A percentile compares a stretch with the other conserved stretches of the same genome.
Conservation (phyloP, 2,329 filamentous ascomycete genomes). For the Pyrenophora graminea region DNA sequence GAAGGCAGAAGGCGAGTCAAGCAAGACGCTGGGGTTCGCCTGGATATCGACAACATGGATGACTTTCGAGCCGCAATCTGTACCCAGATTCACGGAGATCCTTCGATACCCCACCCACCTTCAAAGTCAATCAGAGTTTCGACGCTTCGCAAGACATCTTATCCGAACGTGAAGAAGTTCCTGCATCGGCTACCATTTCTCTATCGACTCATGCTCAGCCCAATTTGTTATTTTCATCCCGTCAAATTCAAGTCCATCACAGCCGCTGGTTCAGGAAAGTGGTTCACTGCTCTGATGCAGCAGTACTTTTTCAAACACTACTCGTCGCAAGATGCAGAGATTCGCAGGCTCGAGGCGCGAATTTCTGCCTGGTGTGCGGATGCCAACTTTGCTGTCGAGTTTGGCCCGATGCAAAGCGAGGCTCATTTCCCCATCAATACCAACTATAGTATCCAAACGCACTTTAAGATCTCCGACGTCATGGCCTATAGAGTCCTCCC, state of each 20-base stretch:
- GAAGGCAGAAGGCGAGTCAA: constrained; percentile 1
- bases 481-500: constrained; percentile 56
- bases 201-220: constrained; percentile 53
- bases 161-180: constrained; percentile 50
- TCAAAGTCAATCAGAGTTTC: constrained; percentile 54
- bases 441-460: constrained; percentile 53
- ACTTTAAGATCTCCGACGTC: constrained; percentile 54
- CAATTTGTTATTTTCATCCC: constrained; percentile 58
- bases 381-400: constrained; percentile 58
- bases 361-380: constrained; percentile 57
- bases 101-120: constrained; percentile 58
- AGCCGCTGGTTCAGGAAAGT: constrained; percentile 56
- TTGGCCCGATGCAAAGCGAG: constrained; percentile 51
- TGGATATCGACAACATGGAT: constrained; percentile 46
- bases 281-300: constrained; percentile 54
- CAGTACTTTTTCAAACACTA: constrained; percentile 57
- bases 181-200: constrained; percentile 57
- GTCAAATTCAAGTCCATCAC: constrained; percentile 57
- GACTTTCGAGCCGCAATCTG: constrained; percentile 57
- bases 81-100: constrained; percentile 53
- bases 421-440: constrained; percentile 56
- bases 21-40: constrained; percentile 19
- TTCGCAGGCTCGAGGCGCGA: constrained; percentile 52
- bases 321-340: constrained; percentile 49
- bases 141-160: constrained; percentile 51